phyloP scores from a whole-genome alignment of 129 eudicot species.

The Escallonia rubra region DNA sequence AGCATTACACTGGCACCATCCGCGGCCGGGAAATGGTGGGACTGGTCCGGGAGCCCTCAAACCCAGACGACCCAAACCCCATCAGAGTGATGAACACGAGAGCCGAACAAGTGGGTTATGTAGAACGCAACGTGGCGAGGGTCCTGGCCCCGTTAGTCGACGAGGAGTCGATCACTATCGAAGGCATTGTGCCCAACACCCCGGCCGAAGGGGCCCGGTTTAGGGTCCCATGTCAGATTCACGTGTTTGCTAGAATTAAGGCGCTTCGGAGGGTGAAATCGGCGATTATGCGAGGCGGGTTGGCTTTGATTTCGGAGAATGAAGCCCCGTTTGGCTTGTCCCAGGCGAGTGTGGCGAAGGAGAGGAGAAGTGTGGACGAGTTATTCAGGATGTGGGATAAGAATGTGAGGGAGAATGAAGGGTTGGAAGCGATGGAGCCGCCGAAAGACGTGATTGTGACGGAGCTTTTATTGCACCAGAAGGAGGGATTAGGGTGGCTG shows the following conservation, averaged over 20 bases:
- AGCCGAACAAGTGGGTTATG: slow-evolving; percentile 56
- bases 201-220: slow-evolving; percentile 9
- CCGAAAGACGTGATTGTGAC: slow-evolving; percentile 50
- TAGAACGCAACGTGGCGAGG: slow-evolving; percentile 54
- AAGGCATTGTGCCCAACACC: slow-evolving; percentile 70
- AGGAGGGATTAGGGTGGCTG: slow-evolving; percentile 80
- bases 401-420: slow-evolving; percentile 30
- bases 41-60: slow-evolving; percentile 68
- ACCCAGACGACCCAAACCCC: slow-evolving; percentile 53
- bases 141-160: slow-evolving; percentile 71
- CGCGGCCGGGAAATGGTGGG: slow-evolving; percentile 78
- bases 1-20: slow-evolving; percentile 53
- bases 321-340: slow-evolving; percentile 35
- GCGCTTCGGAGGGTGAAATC: slow-evolving; percentile 37
- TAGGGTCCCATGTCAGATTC: slow-evolving; percentile 67
- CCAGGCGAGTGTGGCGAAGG: slow-evolving; percentile 56
- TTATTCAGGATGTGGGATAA: slow-evolving; percentile 67
- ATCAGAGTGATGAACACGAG: slow-evolving; percentile 62
- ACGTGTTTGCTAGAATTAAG: slow-evolving; percentile 55
- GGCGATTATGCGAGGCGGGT: slow-evolving; percentile 32
- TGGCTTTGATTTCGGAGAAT: slow-evolving; percentile 41
- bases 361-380: slow-evolving; percentile 49
- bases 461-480: slow-evolving; percentile 70
- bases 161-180: slow-evolving; percentile 24
- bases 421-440: slow-evolving; percentile 46